Percentiles rank a stretch among this genome's conserved stretches.
Evolutionary conservation across 2,329 filamentous ascomycete species (phyloP).

Genomic region (Ascocoryne sarcoides): DNA sequence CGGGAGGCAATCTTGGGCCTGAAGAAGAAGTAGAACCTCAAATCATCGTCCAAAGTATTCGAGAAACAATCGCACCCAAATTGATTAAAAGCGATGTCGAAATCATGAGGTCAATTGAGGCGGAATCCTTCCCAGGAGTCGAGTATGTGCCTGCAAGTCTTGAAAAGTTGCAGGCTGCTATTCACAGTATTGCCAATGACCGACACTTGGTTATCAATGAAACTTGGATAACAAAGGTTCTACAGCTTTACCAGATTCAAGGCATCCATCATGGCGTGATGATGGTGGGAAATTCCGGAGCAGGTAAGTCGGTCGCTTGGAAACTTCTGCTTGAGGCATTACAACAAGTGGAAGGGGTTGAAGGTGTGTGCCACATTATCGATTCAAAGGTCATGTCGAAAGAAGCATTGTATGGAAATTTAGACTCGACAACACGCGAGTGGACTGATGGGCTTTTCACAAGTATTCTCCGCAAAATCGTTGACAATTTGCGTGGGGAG

Average conservation of each 20-base stretch:
- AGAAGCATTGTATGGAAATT: constrained; percentile 87
- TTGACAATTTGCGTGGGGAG: constrained; percentile 96
- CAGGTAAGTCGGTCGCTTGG: constrained; percentile 95
- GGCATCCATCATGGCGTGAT: constrained; percentile 98
- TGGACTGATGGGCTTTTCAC: constrained; percentile 99
- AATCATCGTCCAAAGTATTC: constrained; percentile 96
- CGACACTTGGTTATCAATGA: constrained; percentile 85
- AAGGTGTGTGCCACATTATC: constrained; percentile 94
- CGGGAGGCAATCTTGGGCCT: constrained; percentile 47
- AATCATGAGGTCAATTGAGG: constrained; percentile 76
- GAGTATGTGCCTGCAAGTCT: constrained; percentile 87
- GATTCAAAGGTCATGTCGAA: constrained; percentile 99
- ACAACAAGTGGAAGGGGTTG: constrained; percentile 80
- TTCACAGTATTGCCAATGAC: constrained; percentile 73
- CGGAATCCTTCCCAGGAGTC: constrained; percentile 81
- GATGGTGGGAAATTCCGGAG: constrained; percentile 99
- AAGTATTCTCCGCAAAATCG: constrained; percentile 94
- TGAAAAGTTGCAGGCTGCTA: constrained; percentile 68
- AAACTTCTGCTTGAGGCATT: constrained; percentile 83
- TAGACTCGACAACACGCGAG: constrained; percentile 94
- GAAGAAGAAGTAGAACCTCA: constrained; percentile 82
- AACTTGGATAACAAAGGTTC: constrained; percentile 92
- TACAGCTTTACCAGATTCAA: constrained; percentile 97
- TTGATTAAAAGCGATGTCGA: constrained; percentile 88
- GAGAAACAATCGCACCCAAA: constrained; percentile 97